Evolutionary conservation across 1,284 basidiomycete species (phyloP).

Genomic region (Naganishia sp.): DNA sequence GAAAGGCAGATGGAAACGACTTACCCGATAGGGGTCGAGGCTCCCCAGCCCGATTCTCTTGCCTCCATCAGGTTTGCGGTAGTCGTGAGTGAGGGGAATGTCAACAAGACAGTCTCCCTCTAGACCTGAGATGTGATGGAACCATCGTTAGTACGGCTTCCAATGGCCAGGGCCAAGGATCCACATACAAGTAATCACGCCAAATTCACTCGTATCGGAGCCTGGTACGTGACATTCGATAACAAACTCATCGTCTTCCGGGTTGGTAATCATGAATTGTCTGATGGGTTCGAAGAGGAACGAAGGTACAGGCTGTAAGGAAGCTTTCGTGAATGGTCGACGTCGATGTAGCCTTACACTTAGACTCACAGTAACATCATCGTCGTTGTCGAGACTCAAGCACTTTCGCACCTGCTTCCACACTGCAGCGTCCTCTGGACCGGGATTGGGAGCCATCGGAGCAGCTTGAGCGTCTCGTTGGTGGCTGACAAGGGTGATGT

Average conservation of each 20-base stretch:
- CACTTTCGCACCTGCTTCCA: constrained; percentile 17
- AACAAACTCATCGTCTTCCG: constrained; percentile 29
- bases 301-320: constrained; percentile 20
- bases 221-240: constrained; percentile 28
- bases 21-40: constrained; percentile 20
- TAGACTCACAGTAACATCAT: constrained; percentile 22
- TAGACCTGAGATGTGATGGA: constrained; percentile 16
- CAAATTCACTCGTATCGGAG: constrained; percentile 16
- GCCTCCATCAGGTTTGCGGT: constrained; percentile 29
- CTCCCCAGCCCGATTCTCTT: constrained; percentile 25
- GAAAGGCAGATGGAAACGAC: background rate
- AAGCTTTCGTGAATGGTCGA: background rate
- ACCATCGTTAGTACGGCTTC: background rate
- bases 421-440: constrained; percentile 6
- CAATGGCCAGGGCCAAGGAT: background rate
- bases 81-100: constrained; percentile 11
- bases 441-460: background rate
- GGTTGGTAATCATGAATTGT: constrained; percentile 14
- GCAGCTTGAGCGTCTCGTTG: background rate
- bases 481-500: too few species aligned
- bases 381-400: constrained; percentile 26
- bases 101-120: constrained; percentile 29
- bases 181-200: constrained; percentile 28
- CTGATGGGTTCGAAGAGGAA: constrained; percentile 21
- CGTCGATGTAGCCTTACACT: background rate